phyloP scores from a whole-genome alignment of 2,329 filamentous ascomycete genomes.

The Stenocarpella maydis region DNA sequence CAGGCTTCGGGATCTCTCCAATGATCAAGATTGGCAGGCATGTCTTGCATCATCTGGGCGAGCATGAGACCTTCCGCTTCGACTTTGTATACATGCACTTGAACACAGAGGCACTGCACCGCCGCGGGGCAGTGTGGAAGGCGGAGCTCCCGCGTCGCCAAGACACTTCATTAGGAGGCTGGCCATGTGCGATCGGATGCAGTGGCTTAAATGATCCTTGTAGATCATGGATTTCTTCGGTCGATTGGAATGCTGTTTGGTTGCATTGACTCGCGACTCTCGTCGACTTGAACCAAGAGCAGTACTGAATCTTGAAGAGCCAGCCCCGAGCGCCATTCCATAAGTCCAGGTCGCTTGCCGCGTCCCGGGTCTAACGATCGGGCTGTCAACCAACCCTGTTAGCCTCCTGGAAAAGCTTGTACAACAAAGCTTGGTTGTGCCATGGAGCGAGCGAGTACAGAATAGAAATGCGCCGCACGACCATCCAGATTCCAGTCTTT shows the following conservation, averaged over 20 bases:
- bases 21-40: background rate
- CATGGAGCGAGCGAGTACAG: background rate
- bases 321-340: background rate
- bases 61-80: conserved; percentile 10
- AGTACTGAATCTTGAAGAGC: background rate
- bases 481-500: background rate
- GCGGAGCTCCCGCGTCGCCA: conserved; percentile 23
- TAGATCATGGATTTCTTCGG: conserved; percentile 1
- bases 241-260: background rate
- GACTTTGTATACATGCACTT: conserved; percentile 27
- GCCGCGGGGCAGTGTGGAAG: conserved; percentile 13
- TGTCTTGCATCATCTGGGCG: conserved; percentile 7
- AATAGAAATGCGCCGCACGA: background rate
- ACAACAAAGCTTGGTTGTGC: conserved; percentile 20
- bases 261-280: background rate
- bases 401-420: conserved; percentile 1
- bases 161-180: conserved; percentile 17
- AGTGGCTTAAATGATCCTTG: conserved; percentile 5
- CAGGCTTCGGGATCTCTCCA: conserved; percentile 1
- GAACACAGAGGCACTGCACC: too few species aligned
- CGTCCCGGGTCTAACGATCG: conserved; percentile 3
- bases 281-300: background rate
- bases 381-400: background rate
- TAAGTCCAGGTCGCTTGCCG: conserved; percentile 9
- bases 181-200: conserved; percentile 9